Evolutionary conservation across 2,329 filamentous ascomycete genomes (phyloP), one percentile per base, ranked within the genome.

Genomic region (Calonectria hongkongensis): DNA sequence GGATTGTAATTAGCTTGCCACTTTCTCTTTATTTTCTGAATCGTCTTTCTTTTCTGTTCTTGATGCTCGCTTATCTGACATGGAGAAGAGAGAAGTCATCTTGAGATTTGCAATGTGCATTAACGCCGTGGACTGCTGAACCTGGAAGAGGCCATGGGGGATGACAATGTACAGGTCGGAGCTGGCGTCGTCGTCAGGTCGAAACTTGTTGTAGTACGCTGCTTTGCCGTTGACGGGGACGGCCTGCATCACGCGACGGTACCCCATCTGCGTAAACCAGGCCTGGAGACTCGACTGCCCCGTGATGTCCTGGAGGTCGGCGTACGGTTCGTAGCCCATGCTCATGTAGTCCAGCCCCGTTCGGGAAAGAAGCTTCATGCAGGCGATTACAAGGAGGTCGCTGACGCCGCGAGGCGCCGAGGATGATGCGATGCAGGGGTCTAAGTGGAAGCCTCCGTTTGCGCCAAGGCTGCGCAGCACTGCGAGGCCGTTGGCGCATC

Each of bases 161-260:
- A 78, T 66, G 10, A 75, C 73, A 30, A 78, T 74, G 68, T 78
- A 74, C 7, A 78, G 63, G 16, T 66, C 67, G 1, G 73, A 74
- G 33, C 70, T 70, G 18, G 69, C 70, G 2, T 58, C 47, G n/a
- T 74, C 74, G 39, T 77, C 75, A 1, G 75, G 76, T 39, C 74
- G 68, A 39, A 77, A 76, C 50, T 78, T 77, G 60, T 77, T 74
- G 68, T 75, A 70, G 65, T 77, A 76, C 10, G 72, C 66, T 36
- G 72, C 73, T 50, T 78, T 78, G 2, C 76, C 76, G 4, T 62
- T 43, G 2, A 76, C 75, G 25, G 74, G 73, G 13, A 76, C 74
- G 2, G 74, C 70, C 6, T 72, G 68, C 68, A 76, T 75, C 5
- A 75, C 71, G 7, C 75, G 72, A 9, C 72, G 71, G 39, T 74